Evolutionary conservation across 2,329 filamentous ascomycete species (phyloP).

Genomic region (Diaporthe sp.): DNA sequence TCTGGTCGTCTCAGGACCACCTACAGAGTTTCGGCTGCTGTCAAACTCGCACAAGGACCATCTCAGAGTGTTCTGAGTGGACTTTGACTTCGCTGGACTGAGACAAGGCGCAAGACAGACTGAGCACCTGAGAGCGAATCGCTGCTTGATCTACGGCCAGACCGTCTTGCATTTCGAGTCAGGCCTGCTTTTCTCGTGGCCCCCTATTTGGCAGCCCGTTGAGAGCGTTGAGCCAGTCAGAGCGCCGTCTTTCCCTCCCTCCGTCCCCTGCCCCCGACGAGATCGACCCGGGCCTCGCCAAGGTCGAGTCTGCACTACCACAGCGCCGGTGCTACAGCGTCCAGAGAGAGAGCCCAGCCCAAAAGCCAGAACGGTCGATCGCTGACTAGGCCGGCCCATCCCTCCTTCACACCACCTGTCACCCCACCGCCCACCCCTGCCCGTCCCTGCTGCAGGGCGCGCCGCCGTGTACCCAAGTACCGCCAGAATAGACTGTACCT

Average conservation of each 20-base stretch:
- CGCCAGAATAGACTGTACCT: conserved; percentile 3
- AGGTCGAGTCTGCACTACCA: conserved; percentile 36
- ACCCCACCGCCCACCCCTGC: conserved; percentile 11
- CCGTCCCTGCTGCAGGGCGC: conserved; percentile 20
- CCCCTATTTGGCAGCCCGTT: conserved; percentile 35
- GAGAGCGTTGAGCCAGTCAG: conserved; percentile 41
- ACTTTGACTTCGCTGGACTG: conserved; percentile 28
- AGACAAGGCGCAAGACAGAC: conserved; percentile 40
- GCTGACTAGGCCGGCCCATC: conserved; percentile 38
- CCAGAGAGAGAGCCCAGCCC: conserved; percentile 15
- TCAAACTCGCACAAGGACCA: conserved; percentile 11
- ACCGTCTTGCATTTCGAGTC: conserved; percentile 38
- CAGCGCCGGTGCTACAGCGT: conserved; percentile 20
- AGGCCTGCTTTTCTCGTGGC: conserved; percentile 42
- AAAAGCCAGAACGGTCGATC: conserved; percentile 41
- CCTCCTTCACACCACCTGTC: conserved; percentile 35
- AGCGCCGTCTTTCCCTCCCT: conserved; percentile 8
- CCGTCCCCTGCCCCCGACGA: conserved; percentile 28
- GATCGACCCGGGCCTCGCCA: conserved; percentile 42
- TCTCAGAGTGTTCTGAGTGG: conserved; percentile 31
- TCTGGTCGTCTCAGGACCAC: conserved; percentile 17
- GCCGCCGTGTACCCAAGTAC: neutral
- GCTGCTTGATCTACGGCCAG: conserved; percentile 33
- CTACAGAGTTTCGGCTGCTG: conserved; percentile 16
- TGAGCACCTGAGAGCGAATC: conserved; percentile 39